Conservation (phyloP, 2,329 filamentous ascomycete genomes). For the Leptodontidium sp. region DNA sequence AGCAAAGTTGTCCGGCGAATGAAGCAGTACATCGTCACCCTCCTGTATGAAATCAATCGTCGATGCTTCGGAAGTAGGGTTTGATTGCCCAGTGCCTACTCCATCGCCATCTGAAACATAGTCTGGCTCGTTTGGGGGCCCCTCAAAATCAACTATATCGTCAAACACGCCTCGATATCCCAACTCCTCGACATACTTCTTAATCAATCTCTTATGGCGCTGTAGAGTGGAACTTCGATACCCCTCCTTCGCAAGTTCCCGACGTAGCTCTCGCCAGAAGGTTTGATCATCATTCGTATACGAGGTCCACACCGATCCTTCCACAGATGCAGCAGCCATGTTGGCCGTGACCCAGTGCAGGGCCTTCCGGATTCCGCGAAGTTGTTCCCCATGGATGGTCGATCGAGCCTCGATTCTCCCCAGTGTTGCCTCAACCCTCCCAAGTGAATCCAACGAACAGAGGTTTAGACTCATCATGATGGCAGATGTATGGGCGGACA, state of each 20-base stretch:
- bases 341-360: constrained; percentile 27
- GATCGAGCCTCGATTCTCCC: constrained; percentile 10
- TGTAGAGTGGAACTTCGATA: constrained; percentile 60
- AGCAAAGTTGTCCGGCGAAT: too few relatives aligned
- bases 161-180: constrained; percentile 31
- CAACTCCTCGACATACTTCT: constrained; percentile 35
- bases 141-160: constrained; percentile 12
- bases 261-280: constrained; percentile 62
- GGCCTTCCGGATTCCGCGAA: constrained; percentile 20
- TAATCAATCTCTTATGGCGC: constrained; percentile 57
- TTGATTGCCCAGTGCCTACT: neutral
- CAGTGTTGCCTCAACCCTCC: constrained; percentile 25
- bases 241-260: constrained; percentile 62
- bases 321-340: constrained; percentile 16
- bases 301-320: constrained; percentile 38
- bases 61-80: neutral
- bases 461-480: constrained; percentile 32
- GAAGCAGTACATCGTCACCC: neutral
- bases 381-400: neutral
- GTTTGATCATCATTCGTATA: constrained; percentile 54
- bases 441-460: constrained; percentile 25
- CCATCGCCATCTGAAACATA: neutral
- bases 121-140: neutral
- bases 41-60: neutral
- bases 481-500: constrained; percentile 31